Conservation (phyloP, 2,329 filamentous ascomycete species). For the Colletotrichum musae region DNA sequence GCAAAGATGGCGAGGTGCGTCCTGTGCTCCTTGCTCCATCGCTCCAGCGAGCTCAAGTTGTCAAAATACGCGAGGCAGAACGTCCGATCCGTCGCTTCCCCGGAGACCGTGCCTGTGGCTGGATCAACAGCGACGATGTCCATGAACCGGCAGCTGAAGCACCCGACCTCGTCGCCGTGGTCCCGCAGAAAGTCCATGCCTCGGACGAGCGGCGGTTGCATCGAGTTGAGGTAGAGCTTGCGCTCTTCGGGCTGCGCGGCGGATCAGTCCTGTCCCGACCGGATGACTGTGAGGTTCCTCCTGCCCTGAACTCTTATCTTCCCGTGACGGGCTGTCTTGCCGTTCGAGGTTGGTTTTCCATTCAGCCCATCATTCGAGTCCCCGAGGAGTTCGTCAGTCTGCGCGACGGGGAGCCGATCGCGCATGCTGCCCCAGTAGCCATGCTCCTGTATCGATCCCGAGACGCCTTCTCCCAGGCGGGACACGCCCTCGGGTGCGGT, state of each 20-base stretch:
- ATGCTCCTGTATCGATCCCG: constrained; percentile 56
- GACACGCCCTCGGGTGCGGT: constrained; percentile 55
- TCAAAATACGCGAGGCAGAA: constrained; percentile 60
- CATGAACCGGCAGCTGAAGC: constrained; percentile 60
- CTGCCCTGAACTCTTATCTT: constrained; percentile 46
- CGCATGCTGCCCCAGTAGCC: constrained; percentile 63
- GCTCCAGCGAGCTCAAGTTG: constrained; percentile 55
- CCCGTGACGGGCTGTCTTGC: constrained; percentile 40
- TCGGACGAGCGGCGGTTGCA: constrained; percentile 58
- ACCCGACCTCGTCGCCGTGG: constrained; percentile 57
- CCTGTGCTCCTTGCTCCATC: constrained; percentile 55
- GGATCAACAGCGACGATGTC: constrained; percentile 55
- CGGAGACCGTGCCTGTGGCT: constrained; percentile 33
- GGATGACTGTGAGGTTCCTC: constrained; percentile 58
- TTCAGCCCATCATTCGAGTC: constrained; percentile 29
- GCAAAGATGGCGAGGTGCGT: constrained; percentile 59
- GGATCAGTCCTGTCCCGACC: constrained; percentile 62
- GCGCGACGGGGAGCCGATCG: constrained; percentile 56
- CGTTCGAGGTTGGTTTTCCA: neutral
- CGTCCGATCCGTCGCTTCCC: constrained; percentile 49
- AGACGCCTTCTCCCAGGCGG: constrained; percentile 54
- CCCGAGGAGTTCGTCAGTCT: constrained; percentile 53
- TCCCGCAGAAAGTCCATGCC: constrained; percentile 62
- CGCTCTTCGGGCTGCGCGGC: constrained; percentile 56
- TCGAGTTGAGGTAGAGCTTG: constrained; percentile 57